Conservation (phyloP, 2,329 filamentous ascomycete species). For the Aspergillus fischeri region DNA sequence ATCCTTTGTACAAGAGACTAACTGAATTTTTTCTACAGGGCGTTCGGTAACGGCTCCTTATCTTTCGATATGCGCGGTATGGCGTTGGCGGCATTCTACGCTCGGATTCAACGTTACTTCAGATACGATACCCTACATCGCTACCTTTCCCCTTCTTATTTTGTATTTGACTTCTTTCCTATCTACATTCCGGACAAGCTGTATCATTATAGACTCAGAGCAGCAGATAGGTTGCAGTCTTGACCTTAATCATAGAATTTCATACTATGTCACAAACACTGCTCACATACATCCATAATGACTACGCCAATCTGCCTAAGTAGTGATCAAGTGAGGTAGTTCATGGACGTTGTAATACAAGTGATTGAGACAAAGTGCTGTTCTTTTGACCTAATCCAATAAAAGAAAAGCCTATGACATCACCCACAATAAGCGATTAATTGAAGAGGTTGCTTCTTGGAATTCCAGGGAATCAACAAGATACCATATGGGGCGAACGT, state of each 20-base stretch:
- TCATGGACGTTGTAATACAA: not conserved
- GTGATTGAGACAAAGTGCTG: no score
- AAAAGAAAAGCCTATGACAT: not conserved
- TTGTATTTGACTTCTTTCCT: not conserved
- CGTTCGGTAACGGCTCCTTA: conserved; percentile 10
- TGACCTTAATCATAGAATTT: not conserved
- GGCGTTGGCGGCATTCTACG: conserved; percentile 8
- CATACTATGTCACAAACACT: not conserved
- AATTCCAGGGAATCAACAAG: not conserved
- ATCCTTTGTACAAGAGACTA: not conserved
- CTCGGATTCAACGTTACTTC: not conserved
- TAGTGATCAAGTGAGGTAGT: not conserved
- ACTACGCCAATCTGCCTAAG: not conserved
- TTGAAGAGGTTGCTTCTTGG: not conserved
- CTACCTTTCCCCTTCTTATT: not conserved
- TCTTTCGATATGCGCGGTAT: not conserved
- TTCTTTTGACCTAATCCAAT: not conserved
- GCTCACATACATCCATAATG: not conserved
- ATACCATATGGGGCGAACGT: not conserved
- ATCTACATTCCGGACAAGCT: not conserved
- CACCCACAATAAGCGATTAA: not conserved
- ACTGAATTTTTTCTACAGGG: conserved; percentile 12
- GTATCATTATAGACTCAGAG: not conserved
- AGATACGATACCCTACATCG: conserved; percentile 5
- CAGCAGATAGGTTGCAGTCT: not conserved